Conservation (phyloP, 2,329 filamentous ascomycete genomes). For the Fusarium albosuccineum region DNA sequence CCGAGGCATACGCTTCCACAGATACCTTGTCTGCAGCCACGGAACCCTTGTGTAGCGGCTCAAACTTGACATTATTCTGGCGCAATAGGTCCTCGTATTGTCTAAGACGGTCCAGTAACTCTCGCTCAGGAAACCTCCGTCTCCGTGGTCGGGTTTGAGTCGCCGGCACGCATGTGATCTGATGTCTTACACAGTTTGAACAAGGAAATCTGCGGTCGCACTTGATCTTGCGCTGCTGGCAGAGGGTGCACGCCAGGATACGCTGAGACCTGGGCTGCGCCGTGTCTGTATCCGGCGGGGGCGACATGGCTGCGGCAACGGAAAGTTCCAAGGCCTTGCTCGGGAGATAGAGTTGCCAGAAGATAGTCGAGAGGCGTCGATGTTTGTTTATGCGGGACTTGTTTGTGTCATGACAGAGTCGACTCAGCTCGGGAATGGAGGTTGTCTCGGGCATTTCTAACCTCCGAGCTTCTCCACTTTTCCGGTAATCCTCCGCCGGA, state of each 20-base stretch:
- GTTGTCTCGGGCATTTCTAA: slow-evolving; percentile 22
- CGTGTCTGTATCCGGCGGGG: not conserved
- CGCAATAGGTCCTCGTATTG: slow-evolving; percentile 69
- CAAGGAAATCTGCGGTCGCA: slow-evolving; percentile 73
- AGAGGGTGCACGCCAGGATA: slow-evolving; percentile 66
- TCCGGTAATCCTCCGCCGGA: not conserved
- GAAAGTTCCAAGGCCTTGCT: not conserved
- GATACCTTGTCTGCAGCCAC: not conserved
- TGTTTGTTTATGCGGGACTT: not conserved
- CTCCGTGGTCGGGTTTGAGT: slow-evolving; percentile 51
- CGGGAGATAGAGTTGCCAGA: too few species aligned
- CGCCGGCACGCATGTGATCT: slow-evolving; percentile 59
- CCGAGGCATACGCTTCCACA: slow-evolving; percentile 10
- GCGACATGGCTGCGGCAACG: slow-evolving; percentile 11
- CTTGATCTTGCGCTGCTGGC: slow-evolving; percentile 74
- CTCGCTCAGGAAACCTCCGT: slow-evolving; percentile 67
- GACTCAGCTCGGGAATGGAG: not conserved
- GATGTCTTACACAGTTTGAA: slow-evolving; percentile 62
- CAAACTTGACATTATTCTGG: slow-evolving; percentile 67
- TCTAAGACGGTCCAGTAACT: slow-evolving; percentile 68
- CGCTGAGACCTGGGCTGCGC: slow-evolving; percentile 41
- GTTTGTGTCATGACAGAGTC: not conserved
- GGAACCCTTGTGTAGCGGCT: slow-evolving; percentile 53
- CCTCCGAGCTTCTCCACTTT: slow-evolving; percentile 19
- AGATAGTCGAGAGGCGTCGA: not conserved